Conservation (phyloP, 805 yeast genomes). For the Clavispora carvajalis region DNA sequence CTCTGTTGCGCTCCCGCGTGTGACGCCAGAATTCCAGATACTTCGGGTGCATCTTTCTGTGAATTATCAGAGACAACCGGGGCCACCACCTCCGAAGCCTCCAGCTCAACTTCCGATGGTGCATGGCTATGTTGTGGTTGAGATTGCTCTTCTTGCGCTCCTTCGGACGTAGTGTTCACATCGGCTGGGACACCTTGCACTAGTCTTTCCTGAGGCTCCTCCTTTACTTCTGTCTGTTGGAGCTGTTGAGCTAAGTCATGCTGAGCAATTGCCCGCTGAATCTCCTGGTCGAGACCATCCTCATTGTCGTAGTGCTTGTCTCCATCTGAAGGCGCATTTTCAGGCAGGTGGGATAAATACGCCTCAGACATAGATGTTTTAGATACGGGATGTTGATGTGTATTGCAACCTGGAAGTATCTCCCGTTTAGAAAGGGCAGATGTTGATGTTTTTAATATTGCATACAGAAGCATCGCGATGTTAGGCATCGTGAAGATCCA, state of each 20-base stretch:
- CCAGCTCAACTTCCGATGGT: too few relatives aligned
- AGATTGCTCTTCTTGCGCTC: not conserved
- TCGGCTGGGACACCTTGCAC: not conserved
- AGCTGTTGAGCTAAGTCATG: conserved; percentile 16
- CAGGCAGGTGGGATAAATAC: not conserved
- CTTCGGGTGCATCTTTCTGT: too few relatives aligned
- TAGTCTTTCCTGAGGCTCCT: not conserved
- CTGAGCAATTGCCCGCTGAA: conserved; percentile 17
- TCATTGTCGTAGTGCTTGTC: conserved; percentile 9
- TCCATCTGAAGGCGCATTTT: not conserved
- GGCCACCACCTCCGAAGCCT: too few relatives aligned
- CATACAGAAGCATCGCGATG: conserved; percentile 3
- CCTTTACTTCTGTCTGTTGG: not conserved
- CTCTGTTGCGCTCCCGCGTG: not conserved
- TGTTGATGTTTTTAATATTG: conserved; percentile 1
- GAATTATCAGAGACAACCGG: too few relatives aligned
- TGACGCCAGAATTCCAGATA: too few relatives aligned
- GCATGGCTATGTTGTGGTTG: too few relatives aligned
- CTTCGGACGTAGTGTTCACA: not conserved
- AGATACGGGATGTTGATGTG: not conserved
- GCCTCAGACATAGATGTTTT: not conserved
- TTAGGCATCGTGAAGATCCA: not conserved
- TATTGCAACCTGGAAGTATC: not conserved
- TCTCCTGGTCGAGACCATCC: conserved; percentile 17
- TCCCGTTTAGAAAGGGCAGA: not conserved